Conservation (phyloP, 345 rosid species). For the Eucalyptus brandiana region DNA sequence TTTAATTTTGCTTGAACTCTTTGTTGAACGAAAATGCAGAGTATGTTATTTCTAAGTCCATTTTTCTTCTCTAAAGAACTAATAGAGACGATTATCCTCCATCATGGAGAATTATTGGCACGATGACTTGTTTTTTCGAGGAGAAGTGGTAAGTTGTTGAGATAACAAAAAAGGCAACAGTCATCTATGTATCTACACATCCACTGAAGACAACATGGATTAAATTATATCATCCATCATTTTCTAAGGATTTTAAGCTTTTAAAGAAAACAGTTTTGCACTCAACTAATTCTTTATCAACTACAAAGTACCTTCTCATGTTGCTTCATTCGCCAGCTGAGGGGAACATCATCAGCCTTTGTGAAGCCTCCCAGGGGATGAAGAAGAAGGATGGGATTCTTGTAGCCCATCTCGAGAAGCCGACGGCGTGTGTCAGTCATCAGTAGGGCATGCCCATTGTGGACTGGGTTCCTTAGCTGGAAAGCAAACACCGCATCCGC, state of each 20-base stretch:
- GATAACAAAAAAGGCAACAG: not conserved
- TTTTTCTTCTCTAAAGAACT: not conserved
- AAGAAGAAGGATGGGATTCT: slow-evolving; percentile 89
- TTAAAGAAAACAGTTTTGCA: not conserved
- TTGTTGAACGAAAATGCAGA: not conserved
- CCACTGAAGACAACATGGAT: not conserved
- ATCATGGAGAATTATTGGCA: not conserved
- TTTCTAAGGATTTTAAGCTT: not conserved
- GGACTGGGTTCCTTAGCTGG: slow-evolving; percentile 98
- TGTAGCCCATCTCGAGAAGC: slow-evolving; percentile 93
- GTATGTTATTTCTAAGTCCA: not conserved
- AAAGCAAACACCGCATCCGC: slow-evolving; percentile 99
- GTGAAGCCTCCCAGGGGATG: slow-evolving; percentile 97
- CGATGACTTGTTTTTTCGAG: not conserved
- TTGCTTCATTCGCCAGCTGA: slow-evolving; percentile 95
- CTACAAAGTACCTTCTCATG: slow-evolving; percentile 66
- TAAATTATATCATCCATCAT: not conserved
- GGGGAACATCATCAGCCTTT: slow-evolving; percentile 97
- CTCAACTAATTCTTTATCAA: not conserved
- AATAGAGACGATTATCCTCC: not conserved
- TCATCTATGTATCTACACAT: not conserved
- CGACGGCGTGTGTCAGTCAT: slow-evolving; percentile 93
- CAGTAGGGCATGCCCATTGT: slow-evolving; percentile 92
- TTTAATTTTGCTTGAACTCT: not conserved
- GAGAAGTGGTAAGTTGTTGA: not conserved